Percentiles rank a stretch among this genome's conserved stretches.
phyloP scores from a whole-genome alignment of 148 eudicot species.

The Chenopodium album region DNA sequence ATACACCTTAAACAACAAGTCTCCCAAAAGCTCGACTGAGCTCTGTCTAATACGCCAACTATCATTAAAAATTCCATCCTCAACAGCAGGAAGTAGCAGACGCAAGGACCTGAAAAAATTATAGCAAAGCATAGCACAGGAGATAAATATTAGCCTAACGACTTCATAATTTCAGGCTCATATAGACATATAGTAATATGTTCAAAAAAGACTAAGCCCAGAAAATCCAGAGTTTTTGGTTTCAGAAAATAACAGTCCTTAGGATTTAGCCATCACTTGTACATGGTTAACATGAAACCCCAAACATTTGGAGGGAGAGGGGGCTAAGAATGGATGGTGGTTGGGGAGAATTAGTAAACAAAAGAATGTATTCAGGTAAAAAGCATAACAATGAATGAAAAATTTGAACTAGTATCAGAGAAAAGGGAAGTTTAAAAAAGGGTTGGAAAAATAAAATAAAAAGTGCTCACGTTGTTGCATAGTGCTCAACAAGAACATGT shows the following conservation, averaged over 20 bases:
- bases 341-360: no score
- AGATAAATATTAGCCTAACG: not conserved
- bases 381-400: no score
- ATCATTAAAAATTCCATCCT: conserved; percentile 97
- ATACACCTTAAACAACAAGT: conserved; percentile 86
- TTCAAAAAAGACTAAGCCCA: no score
- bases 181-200: no score
- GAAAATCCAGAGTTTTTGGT: no score
- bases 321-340: no score
- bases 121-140: not conserved
- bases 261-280: no score
- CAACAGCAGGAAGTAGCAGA: conserved; percentile 98
- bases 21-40: conserved; percentile 94
- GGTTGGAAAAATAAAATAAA: not conserved
- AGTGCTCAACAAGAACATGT: conserved; percentile 96
- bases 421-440: no score
- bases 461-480: conserved; percentile 78
- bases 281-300: no score
- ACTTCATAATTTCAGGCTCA: not conserved
- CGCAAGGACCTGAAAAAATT: conserved; percentile 67
- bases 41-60: conserved; percentile 98
- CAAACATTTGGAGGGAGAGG: no score
- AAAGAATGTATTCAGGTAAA: no score
- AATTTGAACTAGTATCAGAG: not conserved
- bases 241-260: no score